Evolutionary conservation across 2,329 filamentous ascomycete species (phyloP), one percentile per base, ranked within the genome.

Genomic region (Fusarium newnesense): DNA sequence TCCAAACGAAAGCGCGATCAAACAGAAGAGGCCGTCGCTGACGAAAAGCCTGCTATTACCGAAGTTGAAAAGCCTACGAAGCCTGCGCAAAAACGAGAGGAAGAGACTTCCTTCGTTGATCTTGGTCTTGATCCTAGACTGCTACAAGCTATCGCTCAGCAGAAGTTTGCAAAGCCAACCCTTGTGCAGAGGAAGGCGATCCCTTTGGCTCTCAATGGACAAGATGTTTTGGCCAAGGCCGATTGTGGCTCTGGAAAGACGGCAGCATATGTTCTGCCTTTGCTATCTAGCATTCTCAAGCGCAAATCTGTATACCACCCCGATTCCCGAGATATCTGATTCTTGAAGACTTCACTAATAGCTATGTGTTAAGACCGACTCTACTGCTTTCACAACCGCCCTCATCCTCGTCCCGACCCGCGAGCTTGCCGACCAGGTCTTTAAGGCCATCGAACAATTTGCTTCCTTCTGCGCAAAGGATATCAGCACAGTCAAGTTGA

Each of bases 231-330:
- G 43, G 95, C 95, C 61, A 95, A 96, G 79, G 94, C 96, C 42
- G 97, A 96, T 82, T 98, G 96, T 9, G 96, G 96, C 18, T 97
- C 95, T 8, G 96, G 96, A 75, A 99, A 99, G 87, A 99, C 96
- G 16, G 94, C 94, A n/a, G 96, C 96, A 56, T 98, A 98, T 80
- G 86, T 97, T 11, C 87, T 99, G 46, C 96, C 96, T 4, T 88
- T 97, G n/a, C 84, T 99, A 21, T 93, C 97, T 75, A 89, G 90
- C 40, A 93, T 97, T 70, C 84, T 99, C 63, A 93, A 92, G 80
- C 90, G 90, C 74, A 97, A 97, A 83, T 83, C 88, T 76, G 90
- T 92, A 81, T 24, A 84, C 73, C 18, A 36, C 39, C 13, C 19
- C 9, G 21, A 21, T 12, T 26, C 10, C 21, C 18, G 10, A 54